Evolutionary conservation across 177 flowering plant genomes (phyloP), one percentile per base, ranked within the genome.

Genomic region (Vitis hybrid): DNA sequence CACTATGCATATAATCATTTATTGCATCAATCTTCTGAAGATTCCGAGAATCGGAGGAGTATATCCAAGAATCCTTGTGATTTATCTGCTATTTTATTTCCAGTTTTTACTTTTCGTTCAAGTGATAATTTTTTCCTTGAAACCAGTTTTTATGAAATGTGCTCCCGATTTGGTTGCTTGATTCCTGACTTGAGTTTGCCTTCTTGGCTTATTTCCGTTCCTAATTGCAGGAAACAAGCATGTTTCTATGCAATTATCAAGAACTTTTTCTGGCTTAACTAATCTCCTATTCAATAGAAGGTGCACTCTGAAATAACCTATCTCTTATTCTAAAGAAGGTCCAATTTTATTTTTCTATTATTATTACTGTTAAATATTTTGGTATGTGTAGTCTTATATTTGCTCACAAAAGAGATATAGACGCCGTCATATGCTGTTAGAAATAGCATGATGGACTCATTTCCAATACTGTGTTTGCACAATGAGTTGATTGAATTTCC

Each of bases 201-300:
- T 69, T 3, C 1, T 53, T 28, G 33, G 47, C 6, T 17, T 69
- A 59, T 20, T 14, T 4, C 19, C 58, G 38, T 55, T 73, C 54
- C 72, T 54, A 55, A 19, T 20, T 51, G 66, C 85, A 91, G 97
- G 95, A 73, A 76, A 62, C 4, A 73, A 60, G 11, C 80, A 79
- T 74, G 89, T 80, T 0, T 77, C 84, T 7, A 77, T 86, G 90
- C 86, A 80, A 69, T 74, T 85, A 53, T 76, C 94, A 18, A 88
- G 87, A 73, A 73, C 82, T 18, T 68, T 92, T 68, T 80, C 90
- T 73, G 87, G 91, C 51, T 75, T 90, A 53, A 76, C 91, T 13
- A 79, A 88, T 79, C 73, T 91, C 54, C 79, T 92, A 47, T 95
- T 89, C 74, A 90, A 83, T 79, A 85, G 82, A 83, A 83, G 96